Percentiles rank a stretch among this genome's conserved stretches.
These are phyloP conservation scores for Lathyrus oleraceus DNA, from an alignment of 306 rosid species.

Conservation along the genomic window DNA sequence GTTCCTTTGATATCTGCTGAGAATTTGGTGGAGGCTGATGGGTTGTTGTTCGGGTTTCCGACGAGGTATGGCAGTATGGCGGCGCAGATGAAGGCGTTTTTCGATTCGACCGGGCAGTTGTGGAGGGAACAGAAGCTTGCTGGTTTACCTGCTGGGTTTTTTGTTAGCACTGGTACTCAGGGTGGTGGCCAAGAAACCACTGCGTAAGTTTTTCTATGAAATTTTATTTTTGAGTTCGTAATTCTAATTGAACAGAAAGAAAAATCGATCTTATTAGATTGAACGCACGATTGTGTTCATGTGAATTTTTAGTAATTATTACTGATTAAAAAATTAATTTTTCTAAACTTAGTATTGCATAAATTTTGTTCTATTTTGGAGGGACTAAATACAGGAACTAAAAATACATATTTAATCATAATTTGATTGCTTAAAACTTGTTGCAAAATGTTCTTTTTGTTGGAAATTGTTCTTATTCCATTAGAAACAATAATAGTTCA, in stretches of 20 bases:
- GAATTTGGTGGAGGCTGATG: conserved; percentile 70
- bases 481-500: conserved; percentile 1
- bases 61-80: conserved; percentile 78
- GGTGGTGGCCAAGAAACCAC: conserved; percentile 94
- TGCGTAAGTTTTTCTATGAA: conserved; percentile 47
- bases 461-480: not conserved
- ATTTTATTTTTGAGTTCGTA: not conserved
- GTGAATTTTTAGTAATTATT: too few species aligned
- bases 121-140: conserved; percentile 75
- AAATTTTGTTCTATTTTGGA: too few species aligned
- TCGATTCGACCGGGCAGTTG: conserved; percentile 55
- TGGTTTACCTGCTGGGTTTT: conserved; percentile 76
- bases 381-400: too few species aligned
- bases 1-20: conserved; percentile 60
- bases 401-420: too few species aligned
- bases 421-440: not conserved
- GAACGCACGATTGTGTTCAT: too few species aligned
- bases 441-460: not conserved
- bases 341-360: too few species aligned
- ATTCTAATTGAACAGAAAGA: too few species aligned
- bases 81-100: conserved; percentile 76
- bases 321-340: too few species aligned
- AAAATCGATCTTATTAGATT: too few species aligned
- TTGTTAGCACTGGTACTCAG: conserved; percentile 78
- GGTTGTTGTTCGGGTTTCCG: conserved; percentile 74